phyloP scores from a whole-genome alignment of 1,284 basidiomycete species.

The Microbotryum saponariae region DNA sequence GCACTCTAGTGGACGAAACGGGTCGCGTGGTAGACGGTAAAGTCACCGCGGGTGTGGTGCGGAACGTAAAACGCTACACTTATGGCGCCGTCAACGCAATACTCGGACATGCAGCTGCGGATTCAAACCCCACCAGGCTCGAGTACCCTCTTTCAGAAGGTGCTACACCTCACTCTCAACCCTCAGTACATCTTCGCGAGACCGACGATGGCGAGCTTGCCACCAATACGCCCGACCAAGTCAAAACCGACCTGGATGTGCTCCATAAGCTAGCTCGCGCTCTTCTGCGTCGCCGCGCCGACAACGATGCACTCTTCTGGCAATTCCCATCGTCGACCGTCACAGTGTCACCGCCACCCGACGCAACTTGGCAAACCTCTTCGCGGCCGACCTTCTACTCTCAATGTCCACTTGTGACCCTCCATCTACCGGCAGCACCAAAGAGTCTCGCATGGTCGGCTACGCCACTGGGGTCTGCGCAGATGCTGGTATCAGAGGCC shows the following conservation, averaged over 20 bases:
- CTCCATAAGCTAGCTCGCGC: slow-evolving; percentile 11
- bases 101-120: slow-evolving; percentile 43
- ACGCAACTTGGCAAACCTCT: slow-evolving; percentile 21
- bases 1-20: slow-evolving; percentile 56
- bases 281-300: slow-evolving; percentile 15
- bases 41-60: slow-evolving; percentile 63
- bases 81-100: slow-evolving; percentile 63
- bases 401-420: slow-evolving; percentile 50
- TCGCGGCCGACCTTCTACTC: slow-evolving; percentile 45
- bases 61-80: slow-evolving; percentile 57
- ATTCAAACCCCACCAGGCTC: not conserved
- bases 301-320: slow-evolving; percentile 25
- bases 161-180: not conserved
- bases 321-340: slow-evolving; percentile 14
- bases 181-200: not conserved
- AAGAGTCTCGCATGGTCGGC: slow-evolving; percentile 1
- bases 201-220: slow-evolving; percentile 18
- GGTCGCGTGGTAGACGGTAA: slow-evolving; percentile 65
- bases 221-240: not conserved
- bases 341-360: slow-evolving; percentile 28
- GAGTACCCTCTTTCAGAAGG: slow-evolving; percentile 15
- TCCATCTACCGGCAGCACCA: slow-evolving; percentile 6
- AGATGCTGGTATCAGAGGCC: slow-evolving; percentile 61
- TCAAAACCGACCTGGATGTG: not conserved
- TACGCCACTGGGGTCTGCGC: slow-evolving; percentile 27